Base-by-base conservation (phyloP, 768 basidiomycete genomes). In the Hygrophorus pudorinus region DNA sequence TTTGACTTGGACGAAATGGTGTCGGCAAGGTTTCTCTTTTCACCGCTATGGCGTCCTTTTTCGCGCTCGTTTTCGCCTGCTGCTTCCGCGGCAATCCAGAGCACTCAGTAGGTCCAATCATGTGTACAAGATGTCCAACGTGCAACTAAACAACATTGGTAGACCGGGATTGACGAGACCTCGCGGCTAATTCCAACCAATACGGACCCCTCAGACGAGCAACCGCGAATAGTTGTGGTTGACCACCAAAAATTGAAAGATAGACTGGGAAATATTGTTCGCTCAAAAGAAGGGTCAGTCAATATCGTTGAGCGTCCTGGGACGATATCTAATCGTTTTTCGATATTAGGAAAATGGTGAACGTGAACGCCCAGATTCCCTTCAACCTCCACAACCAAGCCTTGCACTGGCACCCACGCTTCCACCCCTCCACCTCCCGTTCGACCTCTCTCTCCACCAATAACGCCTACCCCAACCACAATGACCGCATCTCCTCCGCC, bases 291-390 rank as follows among this genome's bases (percentile, higher is more conserved):
- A 60, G 71, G 76, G 80, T 79, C 47, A 47, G 71, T 64, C 33
- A 13, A 7, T 44, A 30, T 33, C 16, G 30, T 24, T 34, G 27
- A 24, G 42, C 17, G 4, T 31, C n/a, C 38, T 29, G 38, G 16
- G 12, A 28, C 28, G 14, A n/a, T 45, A 47, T 24, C 24, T 44
- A 31, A 35, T 31, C 27, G 17, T 11, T 45, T 11, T 40, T 44
- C 21, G 17, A n/a, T n/a, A n/a, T n/a, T 57, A 83, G 80, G 27
- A 79, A 75, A 70, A 82, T 83, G 81, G 79, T 83, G 50, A 81
- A 81, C 45, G 71, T 83, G 11, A 71, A 71, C 44, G 72, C 76
- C 1, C 69, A 67, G 17, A 65, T 75, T 20, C 80, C 80, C 0
- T 82, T 83, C 61, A 75, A 77, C 53, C 64, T 81, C 48, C 72